Conservation (phyloP, 768 basidiomycete genomes). For the Suillus subaureus region DNA sequence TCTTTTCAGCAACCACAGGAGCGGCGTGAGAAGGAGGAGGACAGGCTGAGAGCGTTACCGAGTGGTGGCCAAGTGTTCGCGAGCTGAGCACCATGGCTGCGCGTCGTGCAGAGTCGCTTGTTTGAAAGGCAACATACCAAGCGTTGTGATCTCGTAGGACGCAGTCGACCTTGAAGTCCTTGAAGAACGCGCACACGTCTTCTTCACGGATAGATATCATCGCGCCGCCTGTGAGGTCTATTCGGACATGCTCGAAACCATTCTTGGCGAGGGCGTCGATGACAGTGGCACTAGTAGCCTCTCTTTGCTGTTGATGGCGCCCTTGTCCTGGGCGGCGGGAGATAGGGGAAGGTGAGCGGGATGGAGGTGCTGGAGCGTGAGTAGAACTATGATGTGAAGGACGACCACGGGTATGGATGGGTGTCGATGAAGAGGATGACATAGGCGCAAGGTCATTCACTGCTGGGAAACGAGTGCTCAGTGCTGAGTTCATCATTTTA, state of each 20-base stretch:
- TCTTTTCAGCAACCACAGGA: conserved; percentile 39
- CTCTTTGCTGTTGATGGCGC: conserved; percentile 24
- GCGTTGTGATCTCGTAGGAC: conserved; percentile 70
- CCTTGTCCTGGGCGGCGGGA: conserved; percentile 40
- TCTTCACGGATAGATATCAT: conserved; percentile 60
- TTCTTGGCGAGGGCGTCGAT: conserved; percentile 57
- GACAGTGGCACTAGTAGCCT: conserved; percentile 22
- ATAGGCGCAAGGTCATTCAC: conserved; percentile 22
- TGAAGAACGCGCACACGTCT: conserved; percentile 69
- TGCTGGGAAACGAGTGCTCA: conserved; percentile 23
- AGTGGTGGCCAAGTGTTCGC: conserved; percentile 59
- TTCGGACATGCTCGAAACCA: conserved; percentile 64
- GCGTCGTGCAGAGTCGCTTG: conserved; percentile 60
- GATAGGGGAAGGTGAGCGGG: conserved; percentile 45
- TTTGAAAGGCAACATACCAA: conserved; percentile 82
- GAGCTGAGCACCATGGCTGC: conserved; percentile 66
- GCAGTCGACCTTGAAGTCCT: conserved; percentile 70
- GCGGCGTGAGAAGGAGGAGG: conserved; percentile 37
- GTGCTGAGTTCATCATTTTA: conserved; percentile 27
- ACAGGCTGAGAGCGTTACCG: conserved; percentile 55
- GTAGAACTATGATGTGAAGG: conserved; percentile 23
- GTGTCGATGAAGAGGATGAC: conserved; percentile 36
- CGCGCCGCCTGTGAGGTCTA: conserved; percentile 50
- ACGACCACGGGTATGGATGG: conserved; percentile 31
- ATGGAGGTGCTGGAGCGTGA: conserved; percentile 25